Evolutionary conservation across 306 rosid genomes (phyloP), one percentile per base, ranked within the genome.

Genomic region (Crotalaria pallida): DNA sequence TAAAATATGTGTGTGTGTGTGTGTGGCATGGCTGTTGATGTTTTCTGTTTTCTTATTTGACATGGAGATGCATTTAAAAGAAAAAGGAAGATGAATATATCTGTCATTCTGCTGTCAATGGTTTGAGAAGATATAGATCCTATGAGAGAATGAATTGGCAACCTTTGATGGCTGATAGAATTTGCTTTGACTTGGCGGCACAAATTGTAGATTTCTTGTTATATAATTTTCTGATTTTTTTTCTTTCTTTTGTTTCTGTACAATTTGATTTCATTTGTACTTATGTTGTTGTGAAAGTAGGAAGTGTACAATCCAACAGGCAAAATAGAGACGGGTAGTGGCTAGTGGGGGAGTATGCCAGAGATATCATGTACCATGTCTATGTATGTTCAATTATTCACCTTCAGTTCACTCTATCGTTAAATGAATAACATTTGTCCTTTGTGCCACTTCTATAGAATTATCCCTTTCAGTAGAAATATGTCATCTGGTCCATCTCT

Each of bases 281-380:
- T 79, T 74, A 65, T 60, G 63, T 74, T 71, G 60, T 68, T 69
- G 36, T 76, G 50, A 69, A 50, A 48, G 84, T 63, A 72, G 74
- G 80, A 70, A 80, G 68, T 79, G 85, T 79, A 81, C 79, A 81
- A 72, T 81, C 80, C 84, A 80, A 79, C 73, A 73, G 79, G 83
- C 72, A 19, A 83, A 68, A 48, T 49, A 68, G 71, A 33, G 41
- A 55, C 10, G 78, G 76, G 26, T 24, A 18, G 63, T 13, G 78
- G 73, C 22, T 31, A 18, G 63, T 40, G 55, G 41, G 76, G 78
- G 27, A 56, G 77, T 49, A 72, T n/a, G n/a, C 51, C 45, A 69
- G 57, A 29, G 60, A 74, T 73, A 72, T 66, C 49, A 58, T 74
- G 82, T 74, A 67, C 61, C 48, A 6, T 81, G 76, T 77, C 65